Evolutionary conservation across 441 rosid species (phyloP), one percentile per base, ranked within the genome.

Genomic region (Sinapis alba): DNA sequence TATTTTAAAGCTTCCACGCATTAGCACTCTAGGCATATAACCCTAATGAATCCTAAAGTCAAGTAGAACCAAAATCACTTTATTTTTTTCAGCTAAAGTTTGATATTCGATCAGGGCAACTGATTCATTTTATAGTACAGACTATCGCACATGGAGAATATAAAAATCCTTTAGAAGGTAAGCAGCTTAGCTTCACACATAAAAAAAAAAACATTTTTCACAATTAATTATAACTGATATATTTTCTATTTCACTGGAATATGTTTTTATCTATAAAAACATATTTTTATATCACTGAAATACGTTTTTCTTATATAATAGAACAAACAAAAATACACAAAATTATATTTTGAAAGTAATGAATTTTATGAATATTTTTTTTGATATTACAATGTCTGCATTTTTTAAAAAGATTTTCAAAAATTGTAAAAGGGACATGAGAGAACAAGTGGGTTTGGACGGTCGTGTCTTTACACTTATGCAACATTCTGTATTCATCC

Each of bases 361-460:
- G 8, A 19, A 6, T 1, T 30, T 30, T n/a, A n/a, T 62, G 21
- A 64, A 23, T 64, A 13, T 19, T 62, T 20, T 19, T 62, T 20
- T 38, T 15, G 7, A 7, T 36, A 21, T 38, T 63, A 63, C 19
- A 62, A 2, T 20, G 51, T 62, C 21, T 64, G 24, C 5, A 21
- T 38, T 21, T 6, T 11, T 1, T 21, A 1, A 20, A 4, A 30
- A 20, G 66, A 32, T 62, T 62, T 20, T 20, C 15, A 63, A 63
- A 26, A 47, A 0, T 45, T 38, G 10, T 15, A 16, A 65, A 75
- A 69, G 27, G 64, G 74, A 75, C 74, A 65, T 75, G 68, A 70
- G 76, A 77, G 75, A 77, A 32, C 76, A 64, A 71, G 76, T 77
- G 76, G 80, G 76, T 71, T 76, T 70, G 80, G 80, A 63, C 80